A percentile compares a stretch with the other conserved stretches of the same genome.
Evolutionary conservation across 2,329 filamentous ascomycete genomes (phyloP).

Genomic region (Aureobasidium pullulans): DNA sequence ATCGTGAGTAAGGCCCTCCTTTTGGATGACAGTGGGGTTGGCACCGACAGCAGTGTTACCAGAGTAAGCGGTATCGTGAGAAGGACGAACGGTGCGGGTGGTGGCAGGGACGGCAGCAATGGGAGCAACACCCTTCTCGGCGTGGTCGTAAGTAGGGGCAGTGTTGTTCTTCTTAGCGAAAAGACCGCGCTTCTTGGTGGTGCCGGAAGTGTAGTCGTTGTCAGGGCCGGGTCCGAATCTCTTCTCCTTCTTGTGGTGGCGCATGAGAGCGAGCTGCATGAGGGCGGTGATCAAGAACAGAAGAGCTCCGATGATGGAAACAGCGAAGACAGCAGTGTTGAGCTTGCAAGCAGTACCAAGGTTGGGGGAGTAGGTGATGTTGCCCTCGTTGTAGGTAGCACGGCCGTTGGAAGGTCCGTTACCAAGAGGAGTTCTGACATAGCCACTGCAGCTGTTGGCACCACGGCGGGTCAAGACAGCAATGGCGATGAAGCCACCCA

Average conservation of each 20-base stretch:
- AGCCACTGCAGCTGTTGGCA: conserved; percentile 56
- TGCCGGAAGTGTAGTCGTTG: conserved; percentile 62
- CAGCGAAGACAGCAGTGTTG: conserved; percentile 68
- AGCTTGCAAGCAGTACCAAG: conserved; percentile 62
- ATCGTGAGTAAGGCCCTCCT: conserved; percentile 16
- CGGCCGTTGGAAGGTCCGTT: conserved; percentile 46
- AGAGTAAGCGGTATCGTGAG: conserved; percentile 44
- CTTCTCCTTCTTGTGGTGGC: conserved; percentile 68
- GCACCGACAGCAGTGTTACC: conserved; percentile 39
- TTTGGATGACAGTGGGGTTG: conserved; percentile 24
- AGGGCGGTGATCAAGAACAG: conserved; percentile 69
- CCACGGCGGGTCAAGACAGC: conserved; percentile 67
- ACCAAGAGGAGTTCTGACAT: conserved; percentile 63
- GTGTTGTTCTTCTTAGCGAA: conserved; percentile 31
- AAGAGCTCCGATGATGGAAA: conserved; percentile 67
- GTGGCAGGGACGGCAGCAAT: conserved; percentile 23
- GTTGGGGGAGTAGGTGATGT: conserved; percentile 37
- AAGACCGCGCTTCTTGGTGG: conserved; percentile 38
- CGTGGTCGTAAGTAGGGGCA: conserved; percentile 27
- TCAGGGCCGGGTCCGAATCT: conserved; percentile 58
- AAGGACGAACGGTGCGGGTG: conserved; percentile 33
- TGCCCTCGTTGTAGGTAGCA: conserved; percentile 27
- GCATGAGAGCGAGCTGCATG: conserved; percentile 60
- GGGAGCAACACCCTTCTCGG: conserved; percentile 36
- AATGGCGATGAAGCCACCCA: conserved; percentile 72